Base-by-base conservation (phyloP, 306 rosid genomes). In the Pyrus betulifolia region DNA sequence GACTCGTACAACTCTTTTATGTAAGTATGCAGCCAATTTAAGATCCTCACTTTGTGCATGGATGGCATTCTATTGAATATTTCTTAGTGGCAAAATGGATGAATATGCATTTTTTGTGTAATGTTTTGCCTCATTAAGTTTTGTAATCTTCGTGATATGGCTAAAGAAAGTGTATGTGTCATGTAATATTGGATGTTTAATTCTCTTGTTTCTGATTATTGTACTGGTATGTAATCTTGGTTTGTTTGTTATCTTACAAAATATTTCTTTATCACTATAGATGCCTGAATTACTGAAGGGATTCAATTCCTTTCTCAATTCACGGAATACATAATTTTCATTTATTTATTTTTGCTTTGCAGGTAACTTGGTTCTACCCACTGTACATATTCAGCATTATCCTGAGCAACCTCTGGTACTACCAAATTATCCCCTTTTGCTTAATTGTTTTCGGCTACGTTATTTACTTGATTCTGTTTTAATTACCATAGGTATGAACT, bases 291-390 rank as follows among this genome's bases (percentile, higher is more conserved):
- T 11, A 27, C 9, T 28, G 21, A 62, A 62, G 38, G 38, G 38
- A 62, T 62, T 60, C 15, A 27, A 28, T 27, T 30, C 67, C 42
- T 28, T 25, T 80, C 22, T 52, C 22, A 72, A 23, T 58, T 8
- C 52, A 8, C 33, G 51, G 33, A 83, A 58, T 71, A 22, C 30
- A 75, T 38, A 67, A 15, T 72, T 30, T 71, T 46, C 51, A 30
- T 64, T 28, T 76, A 71, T 18, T 74, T 49, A 49, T 49, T 65
- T 80, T 74, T 18, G 67, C 62, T 27, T 49, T 86, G 84, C 94
- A 91, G 98, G 80, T 87, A 38, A 76, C 90, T 49, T 94, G 98
- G 98, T 89, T 92, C 84, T 94, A 90, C 82, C 97, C 98, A 23
- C 68, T 94, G 66, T 94, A 94, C 59, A 84, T 88, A 69, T 84